Base-by-base conservation (phyloP, 306 rosid species). In the Pterocarpus macrocarpus region DNA sequence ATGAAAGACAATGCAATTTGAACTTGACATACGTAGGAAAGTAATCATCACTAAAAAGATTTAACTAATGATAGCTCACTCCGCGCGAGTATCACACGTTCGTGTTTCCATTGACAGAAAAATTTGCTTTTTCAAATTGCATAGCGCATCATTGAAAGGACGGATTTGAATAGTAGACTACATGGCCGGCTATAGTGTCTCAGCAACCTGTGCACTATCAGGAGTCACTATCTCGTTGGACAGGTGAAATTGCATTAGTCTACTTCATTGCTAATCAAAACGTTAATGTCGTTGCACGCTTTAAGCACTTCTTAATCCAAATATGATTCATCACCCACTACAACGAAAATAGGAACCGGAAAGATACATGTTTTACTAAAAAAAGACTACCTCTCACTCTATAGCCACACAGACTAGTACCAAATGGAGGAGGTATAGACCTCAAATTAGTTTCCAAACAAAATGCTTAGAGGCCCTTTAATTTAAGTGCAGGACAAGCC, bases 401-500 rank as follows among this genome's bases (percentile, higher is more conserved):
- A 6, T 41, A 59, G 39, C 81, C 84, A 79, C 75, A 82, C 28
- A 59, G 10, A 56, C n/a, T 14, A 64, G 30, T 47, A 83, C 64
- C 67, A 4, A 55, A 43, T 8, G 74, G 53, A 66, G 56, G 34
- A 34, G 11, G 0, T 47, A 32, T 41, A 63, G 58, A 41, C 75
- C 74, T 77, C 70, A 71, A 65, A 65, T 66, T 43, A 57, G 45
- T 57, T 36, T 53, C 16, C 76, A 55, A 72, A 55, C 80, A 83
- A 64, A 79, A 32, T 32, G 14, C 13, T 35, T 35, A 76, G 13
- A 53, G 59, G 30, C 71, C 28, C 70, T 44, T 33, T 45, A 64
- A 62, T 41, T 83, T 5, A 65, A 16, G 73, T 4, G 14, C 34
- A 39, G 11, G 67, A 47, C 71, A 81, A 81, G 47, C 30, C 68